phyloP scores from a whole-genome alignment of 1,284 basidiomycete genomes.

The Tranzscheliella williamsii region DNA sequence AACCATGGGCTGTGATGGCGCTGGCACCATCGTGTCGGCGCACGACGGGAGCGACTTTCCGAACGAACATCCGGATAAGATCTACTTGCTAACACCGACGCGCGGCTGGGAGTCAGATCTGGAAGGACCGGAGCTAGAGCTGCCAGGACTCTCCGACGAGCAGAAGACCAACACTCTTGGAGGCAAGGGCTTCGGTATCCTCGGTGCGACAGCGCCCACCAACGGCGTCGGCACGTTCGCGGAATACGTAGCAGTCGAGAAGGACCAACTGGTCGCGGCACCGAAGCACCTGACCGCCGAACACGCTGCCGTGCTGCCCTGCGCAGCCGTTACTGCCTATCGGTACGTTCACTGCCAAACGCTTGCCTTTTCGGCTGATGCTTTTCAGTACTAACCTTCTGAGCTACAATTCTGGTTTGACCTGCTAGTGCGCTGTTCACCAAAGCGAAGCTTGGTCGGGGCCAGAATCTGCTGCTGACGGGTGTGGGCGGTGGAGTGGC shows the following conservation, averaged over 20 bases:
- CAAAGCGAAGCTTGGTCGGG: conserved; percentile 69
- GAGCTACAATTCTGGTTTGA: no score
- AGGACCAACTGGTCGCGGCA: conserved; percentile 71
- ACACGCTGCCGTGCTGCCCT: conserved; percentile 75
- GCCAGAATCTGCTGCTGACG: conserved; percentile 74
- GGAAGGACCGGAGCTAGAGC: conserved; percentile 62
- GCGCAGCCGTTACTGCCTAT: conserved; percentile 80
- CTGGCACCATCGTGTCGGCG: conserved; percentile 52
- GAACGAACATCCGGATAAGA: conserved; percentile 23
- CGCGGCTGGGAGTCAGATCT: conserved; percentile 75
- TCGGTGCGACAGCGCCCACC: conserved; percentile 46
- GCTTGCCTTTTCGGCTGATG: conserved; percentile 60
- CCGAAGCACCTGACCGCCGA: conserved; percentile 74
- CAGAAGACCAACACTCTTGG: conserved; percentile 22
- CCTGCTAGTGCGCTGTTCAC: conserved; percentile 73
- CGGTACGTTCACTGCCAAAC: no score
- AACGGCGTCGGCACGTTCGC: conserved; percentile 70
- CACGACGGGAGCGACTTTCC: conserved; percentile 3
- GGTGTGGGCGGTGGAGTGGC: conserved; percentile 73
- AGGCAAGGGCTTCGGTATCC: conserved; percentile 53
- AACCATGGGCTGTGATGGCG: conserved; percentile 73
- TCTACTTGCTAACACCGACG: conserved; percentile 74
- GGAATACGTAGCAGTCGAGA: conserved; percentile 75
- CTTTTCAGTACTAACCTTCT: no score
- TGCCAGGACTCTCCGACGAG: conserved; percentile 34